These are phyloP conservation scores for Beauveria asiatica DNA, from an alignment of 2,329 filamentous ascomycete genomes.

Conservation along the genomic window DNA sequence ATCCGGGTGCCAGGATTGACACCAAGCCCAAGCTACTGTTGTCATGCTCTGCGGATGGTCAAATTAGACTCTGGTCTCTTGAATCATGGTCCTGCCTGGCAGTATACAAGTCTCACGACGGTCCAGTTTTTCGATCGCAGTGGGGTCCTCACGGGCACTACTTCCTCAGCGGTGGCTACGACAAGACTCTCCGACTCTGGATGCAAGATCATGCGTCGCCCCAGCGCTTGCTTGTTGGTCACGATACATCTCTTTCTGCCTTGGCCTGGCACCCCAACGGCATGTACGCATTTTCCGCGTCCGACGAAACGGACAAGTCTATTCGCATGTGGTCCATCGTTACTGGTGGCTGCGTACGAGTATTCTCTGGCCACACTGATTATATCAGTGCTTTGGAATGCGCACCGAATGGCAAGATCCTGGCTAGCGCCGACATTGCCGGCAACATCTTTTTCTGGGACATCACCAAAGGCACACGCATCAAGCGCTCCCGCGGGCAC, in stretches of 20 bases:
- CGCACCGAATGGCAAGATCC: slow-evolving; percentile 75
- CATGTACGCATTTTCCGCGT: slow-evolving; percentile 86
- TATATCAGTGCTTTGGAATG: slow-evolving; percentile 80
- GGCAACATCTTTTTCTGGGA: slow-evolving; percentile 96
- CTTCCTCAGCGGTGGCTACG: slow-evolving; percentile 79
- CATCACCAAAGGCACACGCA: slow-evolving; percentile 70
- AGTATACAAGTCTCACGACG: slow-evolving; percentile 87
- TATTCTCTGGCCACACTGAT: slow-evolving; percentile 87
- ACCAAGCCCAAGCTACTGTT: slow-evolving; percentile 67
- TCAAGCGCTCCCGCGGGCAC: slow-evolving; percentile 91
- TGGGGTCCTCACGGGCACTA: slow-evolving; percentile 96
- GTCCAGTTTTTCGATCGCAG: slow-evolving; percentile 76
- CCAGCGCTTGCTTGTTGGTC: slow-evolving; percentile 79
- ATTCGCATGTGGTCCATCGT: slow-evolving; percentile 96
- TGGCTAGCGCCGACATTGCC: slow-evolving; percentile 83
- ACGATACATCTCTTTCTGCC: slow-evolving; percentile 86
- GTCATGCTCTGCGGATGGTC: slow-evolving; percentile 79
- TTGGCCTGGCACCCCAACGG: slow-evolving; percentile 94
- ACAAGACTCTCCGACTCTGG: slow-evolving; percentile 87
- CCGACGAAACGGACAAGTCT: slow-evolving; percentile 75
- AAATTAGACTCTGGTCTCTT: slow-evolving; percentile 85
- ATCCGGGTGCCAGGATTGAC: slow-evolving; percentile 33
- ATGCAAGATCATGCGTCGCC: slow-evolving; percentile 87
- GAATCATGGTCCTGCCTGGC: slow-evolving; percentile 89
- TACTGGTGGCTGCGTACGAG: slow-evolving; percentile 76